phyloP scores from a whole-genome alignment of 2,329 filamentous ascomycete species.

The Cytospora schulzeri region DNA sequence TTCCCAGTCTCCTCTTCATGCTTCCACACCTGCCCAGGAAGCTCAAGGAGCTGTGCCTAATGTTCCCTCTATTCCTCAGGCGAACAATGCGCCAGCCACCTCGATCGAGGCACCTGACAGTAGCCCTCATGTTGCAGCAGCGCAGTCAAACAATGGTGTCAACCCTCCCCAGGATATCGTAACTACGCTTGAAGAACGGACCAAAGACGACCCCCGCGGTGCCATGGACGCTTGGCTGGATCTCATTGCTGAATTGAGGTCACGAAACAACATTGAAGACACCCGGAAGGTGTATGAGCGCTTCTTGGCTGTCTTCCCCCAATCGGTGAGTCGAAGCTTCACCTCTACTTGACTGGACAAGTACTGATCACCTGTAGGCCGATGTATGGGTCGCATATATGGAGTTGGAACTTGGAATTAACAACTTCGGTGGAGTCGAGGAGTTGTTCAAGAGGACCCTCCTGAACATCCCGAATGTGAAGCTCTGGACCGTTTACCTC shows the following conservation, averaged over 20 bases:
- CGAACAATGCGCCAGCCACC: slow-evolving; percentile 27
- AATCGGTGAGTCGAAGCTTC: slow-evolving; percentile 70
- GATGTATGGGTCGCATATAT: slow-evolving; percentile 90
- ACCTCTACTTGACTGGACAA: slow-evolving; percentile 5
- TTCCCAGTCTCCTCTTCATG: slow-evolving; percentile 28
- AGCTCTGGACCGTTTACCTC: slow-evolving; percentile 90
- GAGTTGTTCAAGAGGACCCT: slow-evolving; percentile 81
- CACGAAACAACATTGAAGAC: slow-evolving; percentile 79
- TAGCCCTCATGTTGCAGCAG: slow-evolving; percentile 38
- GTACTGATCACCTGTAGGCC: slow-evolving; percentile 61
- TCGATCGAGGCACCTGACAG: slow-evolving; percentile 40
- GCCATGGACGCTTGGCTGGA: slow-evolving; percentile 90
- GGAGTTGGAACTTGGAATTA: slow-evolving; percentile 84
- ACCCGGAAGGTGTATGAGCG: slow-evolving; percentile 79
- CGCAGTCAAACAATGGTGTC: slow-evolving; percentile 72
- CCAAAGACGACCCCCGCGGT: slow-evolving; percentile 89
- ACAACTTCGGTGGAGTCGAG: slow-evolving; percentile 80
- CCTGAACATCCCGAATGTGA: slow-evolving; percentile 76
- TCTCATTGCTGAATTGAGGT: slow-evolving; percentile 82
- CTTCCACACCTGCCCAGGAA: slow-evolving; percentile 34
- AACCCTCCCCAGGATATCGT: slow-evolving; percentile 24
- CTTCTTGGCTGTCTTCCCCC: slow-evolving; percentile 86
- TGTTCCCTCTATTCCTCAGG: slow-evolving; percentile 37
- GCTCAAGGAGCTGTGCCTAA: slow-evolving; percentile 35
- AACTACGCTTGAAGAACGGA: slow-evolving; percentile 73